phyloP scores from a whole-genome alignment of 140 eudicot genomes.

The Stevia rebaudiana region DNA sequence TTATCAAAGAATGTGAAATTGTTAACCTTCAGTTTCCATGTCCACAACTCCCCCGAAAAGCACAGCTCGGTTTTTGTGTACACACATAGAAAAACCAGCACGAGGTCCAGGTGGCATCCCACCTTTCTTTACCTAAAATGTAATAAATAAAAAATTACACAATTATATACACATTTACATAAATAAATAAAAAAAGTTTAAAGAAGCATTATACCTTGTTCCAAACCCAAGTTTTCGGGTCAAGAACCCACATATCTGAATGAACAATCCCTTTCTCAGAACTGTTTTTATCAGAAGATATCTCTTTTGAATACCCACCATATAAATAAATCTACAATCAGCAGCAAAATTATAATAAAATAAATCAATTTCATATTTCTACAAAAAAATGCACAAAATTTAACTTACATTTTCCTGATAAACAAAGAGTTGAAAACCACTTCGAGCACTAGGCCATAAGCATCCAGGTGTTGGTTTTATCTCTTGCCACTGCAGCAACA shows the following conservation, averaged over 20 bases:
- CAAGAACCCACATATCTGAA: slow-evolving; percentile 94
- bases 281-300: slow-evolving; percentile 68
- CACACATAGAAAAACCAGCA: slow-evolving; percentile 94
- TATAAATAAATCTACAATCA: slow-evolving; percentile 67
- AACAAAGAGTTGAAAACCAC: slow-evolving; percentile 88
- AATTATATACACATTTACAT: no score
- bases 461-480: slow-evolving; percentile 83
- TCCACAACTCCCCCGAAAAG: slow-evolving; percentile 97
- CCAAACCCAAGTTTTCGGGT: slow-evolving; percentile 99
- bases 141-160: not conserved
- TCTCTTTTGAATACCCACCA: slow-evolving; percentile 91
- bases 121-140: slow-evolving; percentile 75
- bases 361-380: not conserved
- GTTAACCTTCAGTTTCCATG: slow-evolving; percentile 85
- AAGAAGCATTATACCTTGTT: slow-evolving; percentile 58
- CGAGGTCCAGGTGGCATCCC: slow-evolving; percentile 99
- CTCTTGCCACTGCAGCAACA: slow-evolving; percentile 81
- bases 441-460: slow-evolving; percentile 95
- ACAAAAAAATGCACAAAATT: slow-evolving; percentile 5
- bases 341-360: not conserved
- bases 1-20: slow-evolving; percentile 6
- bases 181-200: not conserved
- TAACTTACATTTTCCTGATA: slow-evolving; percentile 84
- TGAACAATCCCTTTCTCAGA: slow-evolving; percentile 95
- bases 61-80: slow-evolving; percentile 85